Conservation (phyloP, 106 monocot genomes). For the Agapanthus africanus region DNA sequence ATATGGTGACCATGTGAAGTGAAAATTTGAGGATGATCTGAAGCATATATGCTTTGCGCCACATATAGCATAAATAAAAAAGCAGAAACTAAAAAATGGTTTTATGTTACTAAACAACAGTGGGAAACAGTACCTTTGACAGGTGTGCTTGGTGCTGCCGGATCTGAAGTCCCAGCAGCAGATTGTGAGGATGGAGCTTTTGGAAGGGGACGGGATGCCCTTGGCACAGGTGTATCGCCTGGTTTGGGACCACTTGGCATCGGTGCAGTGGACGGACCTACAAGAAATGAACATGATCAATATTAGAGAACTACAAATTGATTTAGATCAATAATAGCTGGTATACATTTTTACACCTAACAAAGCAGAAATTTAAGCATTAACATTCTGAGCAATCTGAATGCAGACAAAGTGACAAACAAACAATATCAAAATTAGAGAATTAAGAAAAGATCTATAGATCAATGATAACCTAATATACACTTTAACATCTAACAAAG, state of each 20-base stretch:
- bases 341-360: background rate
- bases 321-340: background rate
- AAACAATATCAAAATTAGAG: background rate
- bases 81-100: background rate
- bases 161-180: constrained; percentile 18
- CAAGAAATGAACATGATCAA: constrained; percentile 1
- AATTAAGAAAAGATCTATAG: background rate
- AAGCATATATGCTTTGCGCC: background rate
- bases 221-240: constrained; percentile 18
- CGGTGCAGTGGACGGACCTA: constrained; percentile 21
- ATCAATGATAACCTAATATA: background rate
- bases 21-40: background rate
- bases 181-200: constrained; percentile 34
- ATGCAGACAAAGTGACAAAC: background rate
- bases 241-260: constrained; percentile 16
- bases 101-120: no score
- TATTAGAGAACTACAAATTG: background rate
- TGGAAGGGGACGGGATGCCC: constrained; percentile 20
- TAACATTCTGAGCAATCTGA: background rate
- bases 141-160: constrained; percentile 21
- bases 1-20: background rate
- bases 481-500: background rate
- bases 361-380: background rate
- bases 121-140: constrained; percentile 73
- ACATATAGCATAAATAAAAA: background rate